Evolutionary conservation across 1,139 yeast genomes (phyloP), one percentile per base, ranked within the genome.

Genomic region (Hansenula anomala): DNA sequence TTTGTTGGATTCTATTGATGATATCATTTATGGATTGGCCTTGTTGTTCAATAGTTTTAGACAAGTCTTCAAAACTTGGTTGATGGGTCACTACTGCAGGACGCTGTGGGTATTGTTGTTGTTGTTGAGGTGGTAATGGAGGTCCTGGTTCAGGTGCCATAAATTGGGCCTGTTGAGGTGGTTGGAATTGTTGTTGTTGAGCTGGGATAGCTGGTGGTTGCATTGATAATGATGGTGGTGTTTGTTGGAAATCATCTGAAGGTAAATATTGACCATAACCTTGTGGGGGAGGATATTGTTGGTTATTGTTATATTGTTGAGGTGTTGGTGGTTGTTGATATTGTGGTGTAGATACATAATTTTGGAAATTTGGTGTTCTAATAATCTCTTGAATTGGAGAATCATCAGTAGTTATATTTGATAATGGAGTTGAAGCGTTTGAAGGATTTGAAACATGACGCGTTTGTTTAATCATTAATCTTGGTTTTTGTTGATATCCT

Each of bases 391-490:
- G 52, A 13, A 46, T 38, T 20, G 49, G 51, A 4, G 49, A 41
- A 2, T 45, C 44, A n/a, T 38, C 45, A 28, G 32, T 15, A 22
- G 16, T 14, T 8, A 6, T 15, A n/a, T n/a, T n/a, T n/a, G n/a
- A n/a, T n/a, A n/a, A n/a, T 19, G 34, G 28, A n/a, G 30, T 34
- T 23, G 40, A 9, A 14, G 6, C 14, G 4, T 36, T 19, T 9
- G 47, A 35, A 2, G 46, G 20, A 30, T 36, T 37, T 14, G 52
- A 44, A 4, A 33, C 38, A 36, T 48, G 48, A 30, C 52, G 53
- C 16, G 39, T 34, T 23, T 48, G 48, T 80, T 58, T 84, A 28
- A 52, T 39, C 53, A 51, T 48, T 20, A 52, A 34, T 25, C 53
- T 41, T 30, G 52, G 54, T 36, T 43, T 49, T 10, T n/a, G n/a